Base-by-base conservation (phyloP, 2,329 filamentous ascomycete species). In the Calonectria crousiana region DNA sequence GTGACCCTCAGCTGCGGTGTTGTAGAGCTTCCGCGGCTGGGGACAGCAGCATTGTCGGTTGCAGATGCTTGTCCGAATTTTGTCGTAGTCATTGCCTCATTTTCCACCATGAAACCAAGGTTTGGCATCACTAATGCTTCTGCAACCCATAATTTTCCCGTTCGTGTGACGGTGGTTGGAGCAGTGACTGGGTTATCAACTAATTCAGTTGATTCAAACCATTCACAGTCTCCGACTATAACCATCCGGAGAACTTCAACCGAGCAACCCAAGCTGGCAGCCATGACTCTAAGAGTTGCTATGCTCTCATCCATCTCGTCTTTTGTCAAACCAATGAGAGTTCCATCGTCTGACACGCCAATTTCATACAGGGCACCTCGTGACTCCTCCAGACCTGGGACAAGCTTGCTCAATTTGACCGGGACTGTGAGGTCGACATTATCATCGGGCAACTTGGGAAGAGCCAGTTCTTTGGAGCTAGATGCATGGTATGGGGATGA, bases 331-430 rank as follows among this genome's bases (percentile, higher is more conserved):
- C 97, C 97, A 52, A 98, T 92, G 72, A 99, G 92, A 0, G 94
- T 95, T 10, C 97, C 97, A 85, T 98, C 95, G 83, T 99, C 97
- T 34, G 96, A 94, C 13, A 99, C 95, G 0, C 97, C 97, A 83
- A 99, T 98, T 84, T 99, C 96, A 80, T 99, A 99, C 65, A 98
- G 85, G 1, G 97, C 97, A 6, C 97, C 97, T 78, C 95, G 93
- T 20, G 95, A 98, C 83, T 98, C 96, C 82, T 98, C 96, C 11
- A 99, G 87, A 0, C 97, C 95, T 2, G 96, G 92, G 9, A 95
- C 87, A 51, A 93, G 87, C 75, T 92, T 91, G 10, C 86, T 87
- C 2, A 90, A 86, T 73, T 88, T 86, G 66, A 89, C 83, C 10
- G 88, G 85, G 28, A 84, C 81, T 47, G 88, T 83, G 23, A 89